These are phyloP conservation scores for Sinapis alba DNA, from an alignment of 441 rosid species.

Conservation along the genomic window DNA sequence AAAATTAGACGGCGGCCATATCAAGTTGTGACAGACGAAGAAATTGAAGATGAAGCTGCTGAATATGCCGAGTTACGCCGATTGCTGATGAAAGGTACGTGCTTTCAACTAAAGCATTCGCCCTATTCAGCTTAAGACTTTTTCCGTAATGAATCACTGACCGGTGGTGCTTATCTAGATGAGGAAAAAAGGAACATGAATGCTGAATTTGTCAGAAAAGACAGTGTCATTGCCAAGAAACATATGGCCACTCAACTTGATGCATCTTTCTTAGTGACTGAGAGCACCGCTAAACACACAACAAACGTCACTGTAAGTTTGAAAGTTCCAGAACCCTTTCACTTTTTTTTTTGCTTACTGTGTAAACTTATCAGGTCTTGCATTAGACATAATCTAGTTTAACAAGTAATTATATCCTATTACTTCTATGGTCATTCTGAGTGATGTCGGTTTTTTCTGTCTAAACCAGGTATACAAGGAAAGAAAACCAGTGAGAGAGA, in stretches of 20 bases:
- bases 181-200: slow-evolving; percentile 78
- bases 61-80: slow-evolving; percentile 91
- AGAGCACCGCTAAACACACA: slow-evolving; percentile 47
- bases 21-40: slow-evolving; percentile 86
- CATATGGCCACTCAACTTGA: slow-evolving; percentile 44
- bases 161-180: slow-evolving; percentile 50
- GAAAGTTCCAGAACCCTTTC: neutral
- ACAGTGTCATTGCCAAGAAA: slow-evolving; percentile 48
- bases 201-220: slow-evolving; percentile 56
- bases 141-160: slow-evolving; percentile 17
- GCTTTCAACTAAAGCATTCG: slow-evolving; percentile 15
- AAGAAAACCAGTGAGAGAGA: slow-evolving; percentile 93
- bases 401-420: neutral
- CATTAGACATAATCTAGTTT: neutral
- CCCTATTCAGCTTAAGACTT: neutral
- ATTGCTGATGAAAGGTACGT: slow-evolving; percentile 95
- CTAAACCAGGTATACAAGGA: slow-evolving; percentile 68
- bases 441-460: slow-evolving; percentile 21
- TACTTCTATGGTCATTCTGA: slow-evolving; percentile 11
- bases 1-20: slow-evolving; percentile 91
- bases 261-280: slow-evolving; percentile 48
- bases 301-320: slow-evolving; percentile 55
- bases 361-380: slow-evolving; percentile 17
- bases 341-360: neutral
- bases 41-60: slow-evolving; percentile 93